These are phyloP conservation scores for Solanum aculeatissimum DNA, from an alignment of 305 asterid genomes.

Conservation along the genomic window DNA sequence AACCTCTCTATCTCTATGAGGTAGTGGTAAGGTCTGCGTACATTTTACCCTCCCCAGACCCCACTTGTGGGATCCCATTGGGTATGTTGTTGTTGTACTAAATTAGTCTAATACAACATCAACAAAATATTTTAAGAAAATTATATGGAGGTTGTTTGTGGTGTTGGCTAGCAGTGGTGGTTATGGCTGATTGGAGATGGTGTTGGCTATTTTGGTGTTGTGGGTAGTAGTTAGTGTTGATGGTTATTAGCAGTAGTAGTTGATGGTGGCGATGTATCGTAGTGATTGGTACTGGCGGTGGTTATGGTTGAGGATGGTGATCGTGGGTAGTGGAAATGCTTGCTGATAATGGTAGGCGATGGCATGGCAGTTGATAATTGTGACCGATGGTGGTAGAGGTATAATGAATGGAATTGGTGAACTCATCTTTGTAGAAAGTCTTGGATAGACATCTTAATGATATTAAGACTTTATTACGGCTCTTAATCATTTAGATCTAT, in stretches of 20 bases:
- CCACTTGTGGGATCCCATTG: no score
- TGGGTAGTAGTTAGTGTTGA: neutral
- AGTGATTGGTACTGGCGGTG: neutral
- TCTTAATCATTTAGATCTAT: neutral
- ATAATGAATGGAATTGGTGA: neutral
- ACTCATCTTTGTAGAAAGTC: neutral
- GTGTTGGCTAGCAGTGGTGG: neutral
- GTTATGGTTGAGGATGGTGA: neutral
- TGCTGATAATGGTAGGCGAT: neutral
- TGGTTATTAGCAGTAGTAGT: neutral
- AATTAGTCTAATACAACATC: neutral
- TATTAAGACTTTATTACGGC: neutral
- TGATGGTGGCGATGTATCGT: neutral
- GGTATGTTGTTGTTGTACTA: no score
- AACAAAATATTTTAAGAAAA: neutral
- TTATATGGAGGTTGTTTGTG: neutral
- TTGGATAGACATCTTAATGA: neutral
- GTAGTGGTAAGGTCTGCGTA: no score
- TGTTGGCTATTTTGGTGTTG: neutral
- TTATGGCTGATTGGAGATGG: neutral
- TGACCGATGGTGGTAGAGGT: neutral
- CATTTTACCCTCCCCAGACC: no score
- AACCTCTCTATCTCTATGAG: no score
- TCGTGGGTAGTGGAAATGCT: neutral
- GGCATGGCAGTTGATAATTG: neutral